phyloP scores from a whole-genome alignment of 163 green algal species.

The Volvox carteri region DNA sequence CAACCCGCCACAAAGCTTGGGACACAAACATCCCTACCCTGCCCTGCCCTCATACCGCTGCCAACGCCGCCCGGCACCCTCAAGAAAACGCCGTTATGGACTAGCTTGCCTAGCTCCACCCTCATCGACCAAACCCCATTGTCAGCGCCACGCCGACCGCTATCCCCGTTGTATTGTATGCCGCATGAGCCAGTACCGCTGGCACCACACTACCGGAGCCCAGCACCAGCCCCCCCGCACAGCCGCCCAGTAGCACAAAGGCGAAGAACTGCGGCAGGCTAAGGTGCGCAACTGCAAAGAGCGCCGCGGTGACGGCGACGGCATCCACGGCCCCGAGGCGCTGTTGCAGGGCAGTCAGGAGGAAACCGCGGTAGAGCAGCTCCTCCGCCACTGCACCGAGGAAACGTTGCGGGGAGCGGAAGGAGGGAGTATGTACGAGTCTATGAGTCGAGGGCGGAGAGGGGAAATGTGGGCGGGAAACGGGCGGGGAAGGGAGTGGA shows the following conservation, averaged over 20 bases:
- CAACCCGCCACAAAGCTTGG: too few species aligned
- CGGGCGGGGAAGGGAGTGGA: background rate
- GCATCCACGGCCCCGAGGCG: slow-evolving; percentile 62
- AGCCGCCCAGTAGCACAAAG: slow-evolving; percentile 56
- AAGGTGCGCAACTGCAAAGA: slow-evolving; percentile 63
- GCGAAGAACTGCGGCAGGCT: slow-evolving; percentile 55
- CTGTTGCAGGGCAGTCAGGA: slow-evolving; percentile 60
- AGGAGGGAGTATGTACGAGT: too few species aligned
- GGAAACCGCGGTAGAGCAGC: slow-evolving; percentile 67
- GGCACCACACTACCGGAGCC: slow-evolving; percentile 52
- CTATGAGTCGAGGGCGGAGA: too few species aligned
- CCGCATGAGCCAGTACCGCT: slow-evolving; percentile 60
- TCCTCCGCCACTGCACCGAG: slow-evolving; percentile 63
- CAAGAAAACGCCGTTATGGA: too few species aligned
- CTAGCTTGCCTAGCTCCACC: too few species aligned
- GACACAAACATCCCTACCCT: too few species aligned
- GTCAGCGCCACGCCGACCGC: slow-evolving; percentile 39
- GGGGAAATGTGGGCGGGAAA: background rate
- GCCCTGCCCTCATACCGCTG: too few species aligned
- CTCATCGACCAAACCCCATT: too few species aligned
- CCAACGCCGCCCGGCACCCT: too few species aligned
- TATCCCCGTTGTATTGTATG: slow-evolving; percentile 61
- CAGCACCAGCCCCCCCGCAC: slow-evolving; percentile 36
- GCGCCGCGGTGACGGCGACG: slow-evolving; percentile 46
- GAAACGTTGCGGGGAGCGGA: background rate